Evolutionary conservation across 495 filamentous ascomycete species (phyloP), one percentile per base, ranked within the genome.

Genomic region (Recurvomyces mirabilis): DNA sequence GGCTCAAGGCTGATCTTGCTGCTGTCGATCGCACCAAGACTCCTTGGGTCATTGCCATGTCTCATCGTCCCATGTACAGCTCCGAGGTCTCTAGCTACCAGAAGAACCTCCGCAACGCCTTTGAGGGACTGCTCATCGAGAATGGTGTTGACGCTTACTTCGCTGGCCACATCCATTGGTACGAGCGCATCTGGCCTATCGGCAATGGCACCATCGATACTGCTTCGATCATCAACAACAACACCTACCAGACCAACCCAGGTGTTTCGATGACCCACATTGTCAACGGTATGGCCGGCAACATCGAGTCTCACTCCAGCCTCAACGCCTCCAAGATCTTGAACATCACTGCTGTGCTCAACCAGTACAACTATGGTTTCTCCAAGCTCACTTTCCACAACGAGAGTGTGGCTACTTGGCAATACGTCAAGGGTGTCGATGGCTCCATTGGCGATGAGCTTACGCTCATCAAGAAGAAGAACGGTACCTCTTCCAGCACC

Each of bases 41-140:
- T 14, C 65, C 75, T 1, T 79, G 75, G 75, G 43, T 79, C 0
- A 56, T 81, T 6, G 68, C 73, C 35, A 74, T 68, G 1, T 74
- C 73, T 1, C 77, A 81, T 52, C 60, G 77, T 1, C 77, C 77
- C 0, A 79, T 75, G 75, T 81, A 79, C 59, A 70, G 43, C 64
- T 52, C 52, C 11, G 31, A 55, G 15, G 48, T 52, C 3, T 48
- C 52, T 5, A 33, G 29, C 20, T 55, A 58, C 34, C 47, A 55
- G 40, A 21, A 38, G 13, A 39, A 54, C 34, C 18, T 58, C 11
- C 46, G 51, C 38, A 74, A 79, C 55, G 60, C 65, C 5, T 53
- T 79, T 29, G 28, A 54, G 18, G 33, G 21, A 10, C 37, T 65
- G 52, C 51, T 66, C 57, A 35, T 67, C 36, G 60, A 66, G 32